Base-by-base conservation (phyloP, 1,284 basidiomycete genomes). In the Coriolopsis trogii region DNA sequence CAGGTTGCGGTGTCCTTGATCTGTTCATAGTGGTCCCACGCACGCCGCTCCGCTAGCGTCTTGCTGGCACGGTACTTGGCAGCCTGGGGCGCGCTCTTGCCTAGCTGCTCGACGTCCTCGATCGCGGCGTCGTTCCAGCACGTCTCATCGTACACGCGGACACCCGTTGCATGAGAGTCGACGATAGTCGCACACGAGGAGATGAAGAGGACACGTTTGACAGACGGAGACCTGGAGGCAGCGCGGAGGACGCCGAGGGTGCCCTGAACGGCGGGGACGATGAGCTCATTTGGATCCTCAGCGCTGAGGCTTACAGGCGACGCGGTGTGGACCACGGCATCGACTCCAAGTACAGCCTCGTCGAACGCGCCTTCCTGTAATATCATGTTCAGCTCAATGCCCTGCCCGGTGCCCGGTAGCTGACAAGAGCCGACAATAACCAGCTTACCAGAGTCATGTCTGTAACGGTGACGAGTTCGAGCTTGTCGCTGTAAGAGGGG, bases 71-170 rank as follows among this genome's bases (percentile, higher is more conserved):
- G 67, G 63, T 88, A 89, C 60, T 79, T 81, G 34, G 67, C 63
- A 4, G 66, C 51, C 2, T 56, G 60, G 0, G 68, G 42, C 0
- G 82, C 78, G 9, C 77, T 71, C 13, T 63, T 65, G 6, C 85
- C 83, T 40, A 79, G 73, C 57, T 79, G 68, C 60, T 79, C 74
- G 18, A 85, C 72, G 28, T 76, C 70, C n/a, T 74, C 64, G 15
- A 80, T 67, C 2, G 77, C 73, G 29, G 74, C 70, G 6, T 80
- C 67, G 69, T 91, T 89, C 89, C 89, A 92, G 65, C 87, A 78
- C 1, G 62, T 56, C 56, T 81, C 79, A 30, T 67, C 70, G 56
- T 73, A 76, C 31, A 29, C 53, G 42, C 42, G 43, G 34, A 60
- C 46, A 9, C 26, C 38, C 13, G 33, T 15, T 5, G 29, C 38